phyloP scores from a whole-genome alignment of 2,329 filamentous ascomycete genomes.

The Fusarium sp. region DNA sequence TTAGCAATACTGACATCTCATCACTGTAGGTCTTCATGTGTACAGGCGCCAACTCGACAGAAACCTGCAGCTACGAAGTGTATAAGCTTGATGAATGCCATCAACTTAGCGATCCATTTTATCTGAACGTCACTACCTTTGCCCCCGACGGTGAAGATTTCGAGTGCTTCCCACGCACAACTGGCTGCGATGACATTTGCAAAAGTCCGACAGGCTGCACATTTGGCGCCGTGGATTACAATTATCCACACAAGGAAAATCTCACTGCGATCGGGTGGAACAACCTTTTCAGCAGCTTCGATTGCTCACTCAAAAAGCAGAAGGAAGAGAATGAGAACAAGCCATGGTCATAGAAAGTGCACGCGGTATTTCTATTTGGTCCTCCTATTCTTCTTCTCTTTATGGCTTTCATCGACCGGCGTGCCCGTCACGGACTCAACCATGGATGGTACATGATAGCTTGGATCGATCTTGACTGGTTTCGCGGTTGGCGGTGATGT shows the following conservation, averaged over 20 bases:
- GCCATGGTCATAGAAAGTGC: too few species aligned
- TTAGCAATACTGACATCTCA: slow-evolving; percentile 1
- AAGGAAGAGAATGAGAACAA: background rate
- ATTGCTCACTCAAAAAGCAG: slow-evolving; percentile 43
- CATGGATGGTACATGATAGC: too few species aligned
- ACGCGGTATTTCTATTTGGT: too few species aligned
- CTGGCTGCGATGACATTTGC: slow-evolving; percentile 57
- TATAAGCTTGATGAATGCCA: slow-evolving; percentile 59
- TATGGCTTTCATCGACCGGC: too few species aligned
- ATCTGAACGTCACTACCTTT: slow-evolving; percentile 59
- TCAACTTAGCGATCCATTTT: slow-evolving; percentile 56
- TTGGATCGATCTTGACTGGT: background rate
- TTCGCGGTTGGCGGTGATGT: too few species aligned
- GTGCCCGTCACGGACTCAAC: too few species aligned
- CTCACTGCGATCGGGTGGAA: slow-evolving; percentile 59
- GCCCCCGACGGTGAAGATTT: slow-evolving; percentile 62
- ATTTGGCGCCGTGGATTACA: slow-evolving; percentile 59
- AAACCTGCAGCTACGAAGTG: slow-evolving; percentile 56
- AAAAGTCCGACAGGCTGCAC: slow-evolving; percentile 64
- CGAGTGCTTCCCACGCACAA: slow-evolving; percentile 58
- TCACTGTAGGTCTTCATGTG: slow-evolving; percentile 59
- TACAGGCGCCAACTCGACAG: slow-evolving; percentile 62
- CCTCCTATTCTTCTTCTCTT: too few species aligned
- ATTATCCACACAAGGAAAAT: slow-evolving; percentile 60
- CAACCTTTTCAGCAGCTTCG: slow-evolving; percentile 50